Base-by-base conservation (phyloP, 257 asterid genomes). In the Solanum virginianum region DNA sequence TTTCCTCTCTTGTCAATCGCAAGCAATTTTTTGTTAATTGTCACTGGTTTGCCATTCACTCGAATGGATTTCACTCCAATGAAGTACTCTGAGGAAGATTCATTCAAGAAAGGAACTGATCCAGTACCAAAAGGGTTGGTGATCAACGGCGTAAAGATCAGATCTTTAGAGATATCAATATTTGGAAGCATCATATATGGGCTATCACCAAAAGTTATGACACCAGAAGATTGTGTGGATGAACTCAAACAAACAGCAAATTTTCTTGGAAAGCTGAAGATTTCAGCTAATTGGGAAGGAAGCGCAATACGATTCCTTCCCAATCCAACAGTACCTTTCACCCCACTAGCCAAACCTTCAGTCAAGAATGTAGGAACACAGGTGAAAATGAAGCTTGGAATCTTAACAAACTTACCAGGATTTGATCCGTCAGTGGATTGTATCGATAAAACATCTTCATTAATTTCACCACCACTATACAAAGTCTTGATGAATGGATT, bases 21-120 rank as follows among this genome's bases (percentile, higher is more conserved):
- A 1, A 91, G 81, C 79, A 87, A 63, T 6, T 82, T 81, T 36
- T 85, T 69, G 70, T 88, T 88, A 1, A 91, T 2, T 3, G 88
- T 84, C 16, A 92, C 90, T 1, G 3, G 18, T 82, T 86, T 80
- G 3, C 85, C 86, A 3, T 89, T 89, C 55, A 91, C 18, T 81
- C 69, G 86, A 51, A 89, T 79, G 26, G 92, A 86, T 18, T 86
- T 83, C 11, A 92, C 89, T 4, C 89, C 91, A 20, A 92, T 89
- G 90, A 87, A 91, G 87, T 92, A 91, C 70, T 92, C 88, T 9
- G 39, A 41, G 12, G 85, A 68, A 13, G 80, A 49, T 17, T 82
- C 80, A 17, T 80, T 84, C 62, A 36, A 16, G 68, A 59, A 43
- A 22, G 56, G 32, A 57, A 39, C 53, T 7, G 82, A 36, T 11